Percentiles rank a stretch among this genome's conserved stretches.
Evolutionary conservation across 768 basidiomycete species (phyloP).

Genomic region (Russula compacta): DNA sequence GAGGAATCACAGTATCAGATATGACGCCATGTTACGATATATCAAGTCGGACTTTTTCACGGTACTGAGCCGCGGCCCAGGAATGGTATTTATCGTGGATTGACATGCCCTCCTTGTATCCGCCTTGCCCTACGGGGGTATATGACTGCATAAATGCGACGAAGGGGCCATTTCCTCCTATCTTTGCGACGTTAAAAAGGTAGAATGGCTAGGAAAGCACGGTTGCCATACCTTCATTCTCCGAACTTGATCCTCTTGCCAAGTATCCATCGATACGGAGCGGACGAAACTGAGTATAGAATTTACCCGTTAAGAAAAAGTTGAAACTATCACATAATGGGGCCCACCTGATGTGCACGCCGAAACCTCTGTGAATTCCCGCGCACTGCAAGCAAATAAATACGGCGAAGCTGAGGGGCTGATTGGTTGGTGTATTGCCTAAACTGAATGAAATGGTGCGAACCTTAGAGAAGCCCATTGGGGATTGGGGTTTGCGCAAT

Average conservation of each 20-base stretch:
- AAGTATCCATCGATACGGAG: slow-evolving; percentile 94
- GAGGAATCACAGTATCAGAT: neutral
- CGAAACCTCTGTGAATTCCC: slow-evolving; percentile 79
- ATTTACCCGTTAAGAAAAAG: slow-evolving; percentile 16
- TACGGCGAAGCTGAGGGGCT: slow-evolving; percentile 54
- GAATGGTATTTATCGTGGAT: slow-evolving; percentile 78
- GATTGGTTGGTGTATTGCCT: neutral
- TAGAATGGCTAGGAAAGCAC: neutral
- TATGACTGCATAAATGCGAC: slow-evolving; percentile 70
- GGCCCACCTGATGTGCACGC: slow-evolving; percentile 80
- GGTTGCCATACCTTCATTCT: slow-evolving; percentile 68
- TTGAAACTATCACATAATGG: neutral
- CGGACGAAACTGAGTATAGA: slow-evolving; percentile 62
- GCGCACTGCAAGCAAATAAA: slow-evolving; percentile 91
- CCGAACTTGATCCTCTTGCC: slow-evolving; percentile 80
- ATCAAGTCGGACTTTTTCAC: slow-evolving; percentile 63
- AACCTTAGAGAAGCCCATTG: slow-evolving; percentile 90
- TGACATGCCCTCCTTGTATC: slow-evolving; percentile 53
- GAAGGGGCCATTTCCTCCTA: slow-evolving; percentile 85
- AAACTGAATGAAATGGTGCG: slow-evolving; percentile 6
- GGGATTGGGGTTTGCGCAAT: slow-evolving; percentile 84
- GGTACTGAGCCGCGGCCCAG: slow-evolving; percentile 92
- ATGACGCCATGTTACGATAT: neutral
- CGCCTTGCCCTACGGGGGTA: slow-evolving; percentile 53
- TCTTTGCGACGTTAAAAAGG: slow-evolving; percentile 32